Percentiles rank a stretch among this genome's conserved stretches.
Evolutionary conservation across 2,329 filamentous ascomycete species (phyloP).

Genomic region (Rhynchosporium graminicola): DNA sequence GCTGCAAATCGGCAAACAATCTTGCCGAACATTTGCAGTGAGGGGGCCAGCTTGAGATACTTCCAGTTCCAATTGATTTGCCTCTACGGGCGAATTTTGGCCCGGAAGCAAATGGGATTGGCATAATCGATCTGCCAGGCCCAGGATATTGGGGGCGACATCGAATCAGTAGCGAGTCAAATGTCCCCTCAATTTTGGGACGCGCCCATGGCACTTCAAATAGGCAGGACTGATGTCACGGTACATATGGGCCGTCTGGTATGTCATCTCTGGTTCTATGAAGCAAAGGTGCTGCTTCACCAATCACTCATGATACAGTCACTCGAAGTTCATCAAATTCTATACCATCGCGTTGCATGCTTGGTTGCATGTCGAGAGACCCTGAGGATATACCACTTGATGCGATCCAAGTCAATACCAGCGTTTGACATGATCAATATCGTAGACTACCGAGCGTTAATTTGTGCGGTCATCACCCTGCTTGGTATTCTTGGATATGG

Average conservation of each 20-base stretch:
- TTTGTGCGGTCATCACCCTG: constrained; percentile 46
- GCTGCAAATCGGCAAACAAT: constrained; percentile 28
- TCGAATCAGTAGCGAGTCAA: constrained; percentile 39
- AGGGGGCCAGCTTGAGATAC: not conserved
- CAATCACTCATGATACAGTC: constrained; percentile 49
- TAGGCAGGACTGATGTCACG: constrained; percentile 14
- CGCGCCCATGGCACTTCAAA: constrained; percentile 34
- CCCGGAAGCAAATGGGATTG: constrained; percentile 44
- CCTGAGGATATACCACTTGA: constrained; percentile 43
- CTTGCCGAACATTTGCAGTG: not conserved
- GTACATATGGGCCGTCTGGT: constrained; percentile 39
- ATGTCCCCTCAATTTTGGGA: constrained; percentile 41
- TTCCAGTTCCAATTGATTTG: constrained; percentile 21
- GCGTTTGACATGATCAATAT: constrained; percentile 47
- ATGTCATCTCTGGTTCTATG: constrained; percentile 45
- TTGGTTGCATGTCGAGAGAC: constrained; percentile 47
- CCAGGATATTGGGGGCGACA: constrained; percentile 45
- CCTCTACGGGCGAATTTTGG: constrained; percentile 42
- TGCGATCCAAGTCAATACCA: constrained; percentile 39
- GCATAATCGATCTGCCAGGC: constrained; percentile 43
- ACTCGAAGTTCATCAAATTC: constrained; percentile 42
- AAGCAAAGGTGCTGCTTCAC: constrained; percentile 45
- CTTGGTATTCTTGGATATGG: constrained; percentile 43
- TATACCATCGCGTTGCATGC: constrained; percentile 43
- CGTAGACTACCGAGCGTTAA: constrained; percentile 51